Conservation (phyloP, 208 protist species). For the Crithidia brevicula region DNA sequence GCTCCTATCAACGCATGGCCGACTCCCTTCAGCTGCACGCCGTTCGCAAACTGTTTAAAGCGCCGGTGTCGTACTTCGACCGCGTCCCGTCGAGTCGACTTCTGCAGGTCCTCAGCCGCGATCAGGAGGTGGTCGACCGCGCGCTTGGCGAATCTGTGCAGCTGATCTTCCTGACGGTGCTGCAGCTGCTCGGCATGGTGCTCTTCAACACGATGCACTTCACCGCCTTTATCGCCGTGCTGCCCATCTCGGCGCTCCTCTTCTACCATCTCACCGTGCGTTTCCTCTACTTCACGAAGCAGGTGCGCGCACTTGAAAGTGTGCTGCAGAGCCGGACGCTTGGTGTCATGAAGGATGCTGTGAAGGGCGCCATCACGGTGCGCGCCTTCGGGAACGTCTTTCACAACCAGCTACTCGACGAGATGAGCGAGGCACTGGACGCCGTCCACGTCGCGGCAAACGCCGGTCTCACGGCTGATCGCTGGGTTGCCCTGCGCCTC, state of each 20-base stretch:
- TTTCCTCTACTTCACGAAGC: constrained; percentile 71
- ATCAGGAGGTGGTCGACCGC: constrained; percentile 75
- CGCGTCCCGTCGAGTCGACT: constrained; percentile 58
- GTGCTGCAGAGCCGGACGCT: constrained; percentile 51
- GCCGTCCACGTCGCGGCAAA: constrained; percentile 51
- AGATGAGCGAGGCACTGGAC: constrained; percentile 73
- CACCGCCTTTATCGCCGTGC: constrained; percentile 57
- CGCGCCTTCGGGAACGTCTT: constrained; percentile 56
- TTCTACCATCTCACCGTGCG: constrained; percentile 74
- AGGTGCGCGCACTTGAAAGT: constrained; percentile 70
- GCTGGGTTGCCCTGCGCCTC: constrained; percentile 74
- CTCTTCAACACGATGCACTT: constrained; percentile 70
- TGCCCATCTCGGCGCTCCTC: constrained; percentile 71
- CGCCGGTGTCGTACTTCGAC: constrained; percentile 83
- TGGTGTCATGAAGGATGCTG: constrained; percentile 62
- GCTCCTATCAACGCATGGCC: constrained; percentile 57
- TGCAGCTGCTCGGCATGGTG: constrained; percentile 69
- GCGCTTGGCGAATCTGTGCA: constrained; percentile 63
- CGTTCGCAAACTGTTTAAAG: constrained; percentile 61
- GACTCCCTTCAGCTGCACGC: constrained; percentile 63
- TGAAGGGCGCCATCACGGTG: constrained; percentile 66
- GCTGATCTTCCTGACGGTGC: constrained; percentile 57
- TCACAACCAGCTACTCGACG: constrained; percentile 42
- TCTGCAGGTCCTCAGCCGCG: constrained; percentile 61
- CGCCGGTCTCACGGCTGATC: constrained; percentile 60